Evolutionary conservation across 371 early-diverging fungal genomes (phyloP).

Genomic region (Rhizopus arrhizus): DNA sequence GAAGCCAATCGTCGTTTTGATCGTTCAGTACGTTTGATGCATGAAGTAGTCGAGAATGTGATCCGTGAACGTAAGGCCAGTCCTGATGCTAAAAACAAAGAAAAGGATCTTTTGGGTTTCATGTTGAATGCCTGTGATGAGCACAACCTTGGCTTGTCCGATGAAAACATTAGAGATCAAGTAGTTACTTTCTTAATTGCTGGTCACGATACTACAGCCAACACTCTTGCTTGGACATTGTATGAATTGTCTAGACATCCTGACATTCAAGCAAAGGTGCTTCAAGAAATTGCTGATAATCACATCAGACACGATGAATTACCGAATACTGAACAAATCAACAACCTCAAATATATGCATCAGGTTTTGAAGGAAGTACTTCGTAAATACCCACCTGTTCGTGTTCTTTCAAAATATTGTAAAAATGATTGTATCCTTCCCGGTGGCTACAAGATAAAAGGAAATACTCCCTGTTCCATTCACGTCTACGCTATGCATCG

Average conservation of each 20-base stretch:
- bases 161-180: slow-evolving; percentile 61
- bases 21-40: slow-evolving; percentile 40
- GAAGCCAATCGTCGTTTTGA: slow-evolving; percentile 45
- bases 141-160: slow-evolving; percentile 41
- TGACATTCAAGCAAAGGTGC: slow-evolving; percentile 41
- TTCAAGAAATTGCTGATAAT: slow-evolving; percentile 57
- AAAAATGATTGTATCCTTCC: slow-evolving; percentile 55
- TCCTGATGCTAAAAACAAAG: slow-evolving; percentile 39
- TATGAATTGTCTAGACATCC: slow-evolving; percentile 51
- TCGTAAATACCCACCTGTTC: slow-evolving; percentile 56
- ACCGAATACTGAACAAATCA: slow-evolving; percentile 51
- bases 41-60: slow-evolving; percentile 40
- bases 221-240: slow-evolving; percentile 56
- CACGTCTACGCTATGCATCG: slow-evolving; percentile 47
- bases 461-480: slow-evolving; percentile 21
- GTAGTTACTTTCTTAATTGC: slow-evolving; percentile 62
- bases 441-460: slow-evolving; percentile 45
- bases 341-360: slow-evolving; percentile 43
- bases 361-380: slow-evolving; percentile 59
- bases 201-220: slow-evolving; percentile 58
- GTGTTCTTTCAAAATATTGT: slow-evolving; percentile 48
- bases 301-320: slow-evolving; percentile 42
- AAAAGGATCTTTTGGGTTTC: slow-evolving; percentile 58
- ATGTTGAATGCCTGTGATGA: slow-evolving; percentile 60
- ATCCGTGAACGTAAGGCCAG: slow-evolving; percentile 40